phyloP scores from a whole-genome alignment of 2,329 filamentous ascomycete genomes.

The Aspergillus sp. region DNA sequence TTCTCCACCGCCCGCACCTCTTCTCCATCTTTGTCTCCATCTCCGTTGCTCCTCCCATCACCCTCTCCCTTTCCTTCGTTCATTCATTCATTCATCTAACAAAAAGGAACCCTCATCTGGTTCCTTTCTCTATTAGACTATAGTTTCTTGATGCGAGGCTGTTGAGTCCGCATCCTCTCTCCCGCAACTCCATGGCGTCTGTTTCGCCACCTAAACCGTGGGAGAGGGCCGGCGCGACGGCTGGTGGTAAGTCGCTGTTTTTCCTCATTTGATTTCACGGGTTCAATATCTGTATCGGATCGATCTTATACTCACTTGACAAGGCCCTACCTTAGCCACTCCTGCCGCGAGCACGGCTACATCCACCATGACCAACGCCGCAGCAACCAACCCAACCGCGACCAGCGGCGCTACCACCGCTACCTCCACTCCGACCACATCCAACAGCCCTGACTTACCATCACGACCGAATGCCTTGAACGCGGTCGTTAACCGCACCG shows the following conservation, averaged over 20 bases:
- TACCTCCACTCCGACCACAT: conserved; percentile 35
- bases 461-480: conserved; percentile 71
- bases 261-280: neutral
- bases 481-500: conserved; percentile 77
- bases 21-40: conserved; percentile 6
- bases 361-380: conserved; percentile 28
- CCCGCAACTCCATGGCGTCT: conserved; percentile 45
- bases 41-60: conserved; percentile 4
- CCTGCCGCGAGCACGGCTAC: conserved; percentile 16
- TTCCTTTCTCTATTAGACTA: too few relatives aligned
- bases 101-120: too few relatives aligned
- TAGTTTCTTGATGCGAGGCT: conserved; percentile 26
- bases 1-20: too few relatives aligned
- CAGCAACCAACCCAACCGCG: conserved; percentile 8
- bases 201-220: conserved; percentile 92
- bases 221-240: conserved; percentile 65
- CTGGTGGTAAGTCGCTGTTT: conserved; percentile 43
- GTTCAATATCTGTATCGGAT: neutral
- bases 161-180: conserved; percentile 15
- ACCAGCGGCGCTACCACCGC: conserved; percentile 30
- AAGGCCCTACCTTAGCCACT: conserved; percentile 21
- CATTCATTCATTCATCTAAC: too few relatives aligned
- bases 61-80: conserved; percentile 2
- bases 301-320: conserved; percentile 2
- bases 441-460: conserved; percentile 60